Percentiles rank a stretch among this genome's conserved stretches.
These are phyloP conservation scores for Dothideomycetidae sp. DNA, from an alignment of 2,329 filamentous ascomycete genomes.

Conservation along the genomic window DNA sequence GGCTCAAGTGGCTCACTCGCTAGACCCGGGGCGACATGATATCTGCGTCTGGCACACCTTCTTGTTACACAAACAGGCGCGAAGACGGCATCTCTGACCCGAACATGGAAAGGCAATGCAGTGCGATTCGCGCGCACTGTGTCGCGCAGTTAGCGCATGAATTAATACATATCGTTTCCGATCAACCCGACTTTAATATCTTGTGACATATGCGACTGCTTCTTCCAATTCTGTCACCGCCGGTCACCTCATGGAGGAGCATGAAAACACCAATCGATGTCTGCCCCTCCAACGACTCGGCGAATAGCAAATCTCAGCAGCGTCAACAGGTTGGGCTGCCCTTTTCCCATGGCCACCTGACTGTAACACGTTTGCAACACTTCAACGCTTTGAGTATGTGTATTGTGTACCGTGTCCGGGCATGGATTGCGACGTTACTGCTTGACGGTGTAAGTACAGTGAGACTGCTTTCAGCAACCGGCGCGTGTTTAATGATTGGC, in stretches of 20 bases:
- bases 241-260: slow-evolving; percentile 13
- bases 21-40: slow-evolving; percentile 62
- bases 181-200: too few relatives aligned
- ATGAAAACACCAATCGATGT: slow-evolving; percentile 12
- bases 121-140: background rate
- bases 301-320: slow-evolving; percentile 16
- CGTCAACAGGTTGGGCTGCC: slow-evolving; percentile 21
- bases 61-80: slow-evolving; percentile 98
- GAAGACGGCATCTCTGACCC: slow-evolving; percentile 93
- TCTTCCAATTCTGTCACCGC: too few relatives aligned
- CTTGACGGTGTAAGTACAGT: too few relatives aligned
- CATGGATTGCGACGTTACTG: too few relatives aligned
- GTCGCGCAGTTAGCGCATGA: too few relatives aligned
- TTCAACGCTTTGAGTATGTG: too few relatives aligned
- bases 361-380: slow-evolving; percentile 22
- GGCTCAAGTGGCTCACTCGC: slow-evolving; percentile 78
- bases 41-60: slow-evolving; percentile 98
- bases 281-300: slow-evolving; percentile 16
- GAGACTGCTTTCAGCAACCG: too few relatives aligned
- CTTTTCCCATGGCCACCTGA: slow-evolving; percentile 15
- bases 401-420: too few relatives aligned
- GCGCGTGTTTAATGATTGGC: too few relatives aligned
- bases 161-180: background rate
- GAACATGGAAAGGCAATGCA: slow-evolving; percentile 36
- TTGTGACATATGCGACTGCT: too few relatives aligned